Evolutionary conservation across 306 rosid species (phyloP).

Genomic region (Neltuma alba): DNA sequence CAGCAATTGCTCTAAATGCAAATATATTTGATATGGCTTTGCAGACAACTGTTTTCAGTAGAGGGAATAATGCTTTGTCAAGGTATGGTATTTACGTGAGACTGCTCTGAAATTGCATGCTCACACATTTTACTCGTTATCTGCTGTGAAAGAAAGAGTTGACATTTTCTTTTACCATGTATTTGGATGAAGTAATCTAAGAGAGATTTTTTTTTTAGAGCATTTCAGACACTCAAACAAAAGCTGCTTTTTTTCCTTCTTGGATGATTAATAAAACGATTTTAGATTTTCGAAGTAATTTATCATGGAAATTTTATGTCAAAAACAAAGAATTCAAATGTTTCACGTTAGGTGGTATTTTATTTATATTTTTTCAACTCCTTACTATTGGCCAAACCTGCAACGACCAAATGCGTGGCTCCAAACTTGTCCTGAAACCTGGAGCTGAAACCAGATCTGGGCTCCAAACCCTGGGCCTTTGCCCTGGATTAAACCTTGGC

Average conservation of each 20-base stretch:
- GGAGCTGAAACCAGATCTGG: not conserved
- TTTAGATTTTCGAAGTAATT: not conserved
- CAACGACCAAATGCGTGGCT: not conserved
- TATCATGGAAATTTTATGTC: not conserved
- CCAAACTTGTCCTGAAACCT: not conserved
- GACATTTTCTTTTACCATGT: not conserved
- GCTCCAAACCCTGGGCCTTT: not conserved
- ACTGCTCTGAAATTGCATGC: conserved; percentile 25
- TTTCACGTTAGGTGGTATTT: not conserved
- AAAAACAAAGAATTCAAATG: not conserved
- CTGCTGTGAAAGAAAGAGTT: not conserved
- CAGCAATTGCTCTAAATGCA: conserved; percentile 65
- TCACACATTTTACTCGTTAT: conserved; percentile 13
- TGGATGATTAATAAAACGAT: not conserved
- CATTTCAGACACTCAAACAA: not conserved
- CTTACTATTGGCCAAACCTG: not conserved
- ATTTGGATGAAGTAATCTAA: not conserved
- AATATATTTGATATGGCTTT: conserved; percentile 66
- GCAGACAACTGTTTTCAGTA: conserved; percentile 47
- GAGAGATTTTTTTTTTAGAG: not conserved
- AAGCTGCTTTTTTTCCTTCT: not conserved
- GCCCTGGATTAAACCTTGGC: not conserved
- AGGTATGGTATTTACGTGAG: conserved; percentile 49
- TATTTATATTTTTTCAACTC: not conserved
- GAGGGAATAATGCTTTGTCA: conserved; percentile 49